These are phyloP conservation scores for Mycosphaerelloides madeirae DNA, from an alignment of 2,329 filamentous ascomycete species.

Conservation along the genomic window DNA sequence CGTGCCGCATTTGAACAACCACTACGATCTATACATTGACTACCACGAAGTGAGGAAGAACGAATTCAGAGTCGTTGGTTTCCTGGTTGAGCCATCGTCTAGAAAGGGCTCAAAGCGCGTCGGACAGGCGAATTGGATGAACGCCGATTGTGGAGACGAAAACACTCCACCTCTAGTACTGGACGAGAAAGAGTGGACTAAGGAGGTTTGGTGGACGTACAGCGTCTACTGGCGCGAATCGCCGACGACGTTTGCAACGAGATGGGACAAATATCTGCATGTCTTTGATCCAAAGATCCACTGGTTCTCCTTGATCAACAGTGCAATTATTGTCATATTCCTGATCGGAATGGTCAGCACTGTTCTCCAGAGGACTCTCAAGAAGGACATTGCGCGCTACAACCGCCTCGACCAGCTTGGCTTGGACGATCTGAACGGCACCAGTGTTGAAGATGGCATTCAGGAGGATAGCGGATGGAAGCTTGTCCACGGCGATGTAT, in stretches of 20 bases:
- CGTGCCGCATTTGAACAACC: slow-evolving; percentile 71
- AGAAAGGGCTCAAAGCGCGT: slow-evolving; percentile 53
- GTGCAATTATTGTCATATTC: slow-evolving; percentile 89
- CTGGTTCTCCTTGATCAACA: slow-evolving; percentile 98
- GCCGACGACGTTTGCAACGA: slow-evolving; percentile 83
- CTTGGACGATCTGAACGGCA: slow-evolving; percentile 80
- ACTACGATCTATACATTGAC: slow-evolving; percentile 90
- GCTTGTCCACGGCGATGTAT: slow-evolving; percentile 93
- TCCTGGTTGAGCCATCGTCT: slow-evolving; percentile 79
- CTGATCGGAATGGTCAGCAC: slow-evolving; percentile 86
- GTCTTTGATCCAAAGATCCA: slow-evolving; percentile 98
- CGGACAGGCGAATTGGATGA: slow-evolving; percentile 42
- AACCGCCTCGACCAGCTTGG: slow-evolving; percentile 90
- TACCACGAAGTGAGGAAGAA: slow-evolving; percentile 74
- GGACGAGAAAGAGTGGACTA: slow-evolving; percentile 54
- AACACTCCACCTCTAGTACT: slow-evolving; percentile 58
- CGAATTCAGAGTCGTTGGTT: slow-evolving; percentile 83
- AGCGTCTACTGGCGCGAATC: slow-evolving; percentile 85
- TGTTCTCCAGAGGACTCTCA: slow-evolving; percentile 80
- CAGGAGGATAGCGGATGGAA: slow-evolving; percentile 99
- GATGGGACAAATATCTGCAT: slow-evolving; percentile 98
- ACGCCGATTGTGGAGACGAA: slow-evolving; percentile 57
- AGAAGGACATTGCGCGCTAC: slow-evolving; percentile 94
- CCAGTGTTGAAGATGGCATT: slow-evolving; percentile 77
- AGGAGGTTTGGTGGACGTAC: slow-evolving; percentile 77